phyloP scores from a whole-genome alignment of 768 basidiomycete species.

The Pilatotrama ljubarskyi region DNA sequence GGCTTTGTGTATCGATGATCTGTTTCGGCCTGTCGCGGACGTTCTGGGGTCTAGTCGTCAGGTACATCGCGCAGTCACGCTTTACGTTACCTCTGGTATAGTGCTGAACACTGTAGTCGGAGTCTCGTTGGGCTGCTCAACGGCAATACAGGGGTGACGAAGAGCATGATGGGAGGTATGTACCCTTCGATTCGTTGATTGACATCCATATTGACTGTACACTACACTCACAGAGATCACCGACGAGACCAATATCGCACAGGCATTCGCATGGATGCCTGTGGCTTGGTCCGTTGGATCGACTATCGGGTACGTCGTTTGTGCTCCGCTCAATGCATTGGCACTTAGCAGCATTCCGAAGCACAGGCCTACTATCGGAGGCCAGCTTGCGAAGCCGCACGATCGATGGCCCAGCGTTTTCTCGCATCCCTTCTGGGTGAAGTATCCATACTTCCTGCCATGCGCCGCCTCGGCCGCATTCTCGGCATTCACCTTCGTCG shows the following conservation, averaged over 20 bases:
- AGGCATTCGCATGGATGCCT: slow-evolving; percentile 34
- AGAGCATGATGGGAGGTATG: slow-evolving; percentile 55
- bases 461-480: slow-evolving; percentile 32
- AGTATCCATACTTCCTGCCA: slow-evolving; percentile 40
- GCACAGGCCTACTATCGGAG: slow-evolving; percentile 36
- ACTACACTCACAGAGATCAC: slow-evolving; percentile 31
- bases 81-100: too few relatives aligned
- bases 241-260: slow-evolving; percentile 38
- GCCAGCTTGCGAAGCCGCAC: slow-evolving; percentile 35
- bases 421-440: slow-evolving; percentile 30
- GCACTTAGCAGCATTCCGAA: not conserved
- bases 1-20: slow-evolving; percentile 34
- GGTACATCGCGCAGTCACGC: slow-evolving; percentile 10
- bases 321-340: too few relatives aligned
- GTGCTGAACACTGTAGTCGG: slow-evolving; percentile 42
- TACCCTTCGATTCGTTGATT: not conserved
- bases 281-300: slow-evolving; percentile 33
- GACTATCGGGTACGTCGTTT: slow-evolving; percentile 28
- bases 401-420: slow-evolving; percentile 36
- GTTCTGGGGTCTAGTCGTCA: slow-evolving; percentile 32
- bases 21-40: slow-evolving; percentile 40
- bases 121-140: slow-evolving; percentile 71
- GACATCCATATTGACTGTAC: not conserved
- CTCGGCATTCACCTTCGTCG: slow-evolving; percentile 29
- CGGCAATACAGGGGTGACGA: slow-evolving; percentile 74